Evolutionary conservation across 2,329 filamentous ascomycete species (phyloP).

Genomic region (Ascochyta pisi): DNA sequence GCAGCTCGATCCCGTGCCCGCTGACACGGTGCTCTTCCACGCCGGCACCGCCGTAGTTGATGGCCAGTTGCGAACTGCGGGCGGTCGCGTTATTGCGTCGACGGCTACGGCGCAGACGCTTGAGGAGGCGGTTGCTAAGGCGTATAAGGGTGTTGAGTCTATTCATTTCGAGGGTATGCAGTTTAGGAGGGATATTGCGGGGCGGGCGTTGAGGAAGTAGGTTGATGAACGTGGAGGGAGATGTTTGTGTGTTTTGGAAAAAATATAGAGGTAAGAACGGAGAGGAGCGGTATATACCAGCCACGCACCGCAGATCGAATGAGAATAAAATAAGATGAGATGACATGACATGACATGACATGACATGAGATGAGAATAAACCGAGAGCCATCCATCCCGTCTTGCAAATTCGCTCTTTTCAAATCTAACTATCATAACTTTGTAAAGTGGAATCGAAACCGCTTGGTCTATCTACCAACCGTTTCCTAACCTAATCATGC

Average conservation of each 20-base stretch:
- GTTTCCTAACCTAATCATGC: too few relatives aligned
- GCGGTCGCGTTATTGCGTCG: constrained; percentile 92
- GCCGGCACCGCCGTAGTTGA: constrained; percentile 77
- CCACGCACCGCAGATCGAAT: too few relatives aligned
- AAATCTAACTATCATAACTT: constrained; percentile 4
- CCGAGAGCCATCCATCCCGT: too few relatives aligned
- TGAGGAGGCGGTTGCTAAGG: constrained; percentile 81
- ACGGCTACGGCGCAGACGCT: constrained; percentile 79
- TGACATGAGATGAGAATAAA: too few relatives aligned
- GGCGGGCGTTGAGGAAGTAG: constrained; percentile 52
- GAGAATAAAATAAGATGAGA: too few relatives aligned
- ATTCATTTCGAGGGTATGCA: constrained; percentile 91
- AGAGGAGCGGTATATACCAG: too few relatives aligned
- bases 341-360: too few relatives aligned
- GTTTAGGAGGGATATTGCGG: constrained; percentile 89
- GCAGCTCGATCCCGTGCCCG: constrained; percentile 60
- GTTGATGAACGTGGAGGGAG: not conserved
- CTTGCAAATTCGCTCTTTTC: not conserved
- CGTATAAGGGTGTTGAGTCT: constrained; percentile 81
- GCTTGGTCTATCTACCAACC: too few relatives aligned
- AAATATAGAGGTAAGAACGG: too few relatives aligned
- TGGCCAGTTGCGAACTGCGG: constrained; percentile 73
- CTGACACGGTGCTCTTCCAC: constrained; percentile 79
- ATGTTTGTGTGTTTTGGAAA: too few relatives aligned
- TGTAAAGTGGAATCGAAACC: not conserved